These are phyloP conservation scores for Aquanectria penicillioides DNA, from an alignment of 2,329 filamentous ascomycete genomes.

Conservation along the genomic window DNA sequence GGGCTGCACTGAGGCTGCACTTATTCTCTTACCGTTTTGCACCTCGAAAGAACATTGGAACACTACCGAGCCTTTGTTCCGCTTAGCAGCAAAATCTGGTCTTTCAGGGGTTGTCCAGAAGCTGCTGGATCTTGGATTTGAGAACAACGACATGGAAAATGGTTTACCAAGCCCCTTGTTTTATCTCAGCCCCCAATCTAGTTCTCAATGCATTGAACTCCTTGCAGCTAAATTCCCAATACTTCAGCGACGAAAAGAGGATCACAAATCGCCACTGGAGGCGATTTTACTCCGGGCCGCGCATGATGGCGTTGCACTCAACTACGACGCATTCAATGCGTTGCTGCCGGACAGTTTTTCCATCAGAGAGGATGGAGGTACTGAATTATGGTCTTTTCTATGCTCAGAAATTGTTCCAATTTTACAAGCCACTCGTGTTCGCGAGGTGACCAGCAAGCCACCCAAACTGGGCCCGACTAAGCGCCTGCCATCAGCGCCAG, in stretches of 20 bases:
- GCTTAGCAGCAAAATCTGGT: background rate
- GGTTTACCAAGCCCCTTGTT: background rate
- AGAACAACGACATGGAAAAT: background rate
- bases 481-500: too few relatives aligned
- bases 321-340: background rate
- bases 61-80: background rate
- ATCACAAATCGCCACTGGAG: background rate
- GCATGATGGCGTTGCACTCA: fast-evolving
- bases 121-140: background rate
- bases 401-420: too few relatives aligned
- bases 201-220: background rate
- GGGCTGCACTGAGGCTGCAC: background rate
- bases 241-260: background rate
- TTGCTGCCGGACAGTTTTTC: background rate
- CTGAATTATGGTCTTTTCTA: too few relatives aligned
- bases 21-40: background rate
- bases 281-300: background rate
- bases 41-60: background rate
- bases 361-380: too few relatives aligned
- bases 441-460: too few relatives aligned
- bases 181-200: background rate
- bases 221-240: background rate
- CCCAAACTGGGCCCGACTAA: too few relatives aligned
- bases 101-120: background rate
- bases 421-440: too few relatives aligned